A percentile compares a stretch with the other conserved stretches of the same genome.
phyloP scores from a whole-genome alignment of 495 filamentous ascomycete species.

The Friedmanniomyces endolithicus region DNA sequence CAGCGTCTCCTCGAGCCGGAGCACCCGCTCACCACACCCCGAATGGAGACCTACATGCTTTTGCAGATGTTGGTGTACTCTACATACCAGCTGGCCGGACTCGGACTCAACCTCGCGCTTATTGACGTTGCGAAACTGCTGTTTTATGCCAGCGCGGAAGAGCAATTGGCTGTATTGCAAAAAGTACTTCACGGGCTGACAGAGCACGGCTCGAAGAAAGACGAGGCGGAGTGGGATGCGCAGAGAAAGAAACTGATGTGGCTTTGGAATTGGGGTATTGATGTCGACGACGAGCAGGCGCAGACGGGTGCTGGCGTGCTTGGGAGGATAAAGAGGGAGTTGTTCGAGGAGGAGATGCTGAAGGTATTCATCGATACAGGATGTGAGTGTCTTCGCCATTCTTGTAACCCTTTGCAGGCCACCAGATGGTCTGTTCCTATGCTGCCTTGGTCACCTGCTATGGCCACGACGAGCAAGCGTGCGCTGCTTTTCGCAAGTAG shows the following conservation, averaged over 20 bases:
- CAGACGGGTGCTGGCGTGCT: constrained; percentile 50
- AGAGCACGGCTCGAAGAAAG: constrained; percentile 32
- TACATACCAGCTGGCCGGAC: constrained; percentile 47
- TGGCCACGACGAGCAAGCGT: background rate
- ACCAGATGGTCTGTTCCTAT: too few species aligned
- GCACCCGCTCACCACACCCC: constrained; percentile 59
- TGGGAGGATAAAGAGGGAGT: constrained; percentile 48
- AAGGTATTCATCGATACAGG: constrained; percentile 57
- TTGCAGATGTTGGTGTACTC: constrained; percentile 58
- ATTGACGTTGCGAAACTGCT: constrained; percentile 47
- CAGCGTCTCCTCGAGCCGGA: constrained; percentile 46
- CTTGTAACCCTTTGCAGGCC: too few species aligned
- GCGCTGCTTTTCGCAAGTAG: background rate
- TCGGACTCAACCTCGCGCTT: constrained; percentile 48
- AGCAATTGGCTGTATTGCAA: constrained; percentile 53
- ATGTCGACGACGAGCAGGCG: constrained; percentile 26
- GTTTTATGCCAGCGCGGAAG: constrained; percentile 45
- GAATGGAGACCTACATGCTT: constrained; percentile 45
- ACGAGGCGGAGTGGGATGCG: constrained; percentile 55
- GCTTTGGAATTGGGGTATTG: constrained; percentile 66
- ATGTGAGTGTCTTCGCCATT: constrained; percentile 37
- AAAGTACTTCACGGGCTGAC: constrained; percentile 46
- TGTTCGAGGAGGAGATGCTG: constrained; percentile 62
- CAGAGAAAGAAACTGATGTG: constrained; percentile 60
- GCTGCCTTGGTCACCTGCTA: too few species aligned